Evolutionary conservation across 2,329 filamentous ascomycete species (phyloP).

Genomic region (Fulvia fulva): DNA sequence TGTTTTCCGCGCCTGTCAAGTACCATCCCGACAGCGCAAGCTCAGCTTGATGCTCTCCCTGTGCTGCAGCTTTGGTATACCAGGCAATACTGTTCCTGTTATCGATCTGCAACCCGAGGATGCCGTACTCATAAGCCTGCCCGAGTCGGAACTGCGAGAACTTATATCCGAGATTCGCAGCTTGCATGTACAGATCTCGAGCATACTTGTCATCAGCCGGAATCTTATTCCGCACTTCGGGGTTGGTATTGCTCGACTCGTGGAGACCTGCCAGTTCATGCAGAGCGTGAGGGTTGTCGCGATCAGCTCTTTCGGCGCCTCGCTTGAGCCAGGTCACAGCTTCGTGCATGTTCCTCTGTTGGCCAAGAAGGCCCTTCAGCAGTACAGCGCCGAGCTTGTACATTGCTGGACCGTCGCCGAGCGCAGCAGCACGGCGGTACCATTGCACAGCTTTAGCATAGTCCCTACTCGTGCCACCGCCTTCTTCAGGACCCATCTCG

Average conservation of each 20-base stretch:
- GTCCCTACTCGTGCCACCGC: slow-evolving; percentile 86
- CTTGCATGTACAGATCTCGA: slow-evolving; percentile 75
- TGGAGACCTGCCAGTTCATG: slow-evolving; percentile 74
- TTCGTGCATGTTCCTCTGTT: slow-evolving; percentile 75
- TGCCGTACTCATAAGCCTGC: slow-evolving; percentile 82
- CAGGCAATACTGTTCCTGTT: slow-evolving; percentile 82
- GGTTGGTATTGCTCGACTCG: slow-evolving; percentile 56
- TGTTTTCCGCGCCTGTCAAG: slow-evolving; percentile 80
- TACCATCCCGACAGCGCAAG: slow-evolving; percentile 59
- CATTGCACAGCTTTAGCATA: slow-evolving; percentile 93
- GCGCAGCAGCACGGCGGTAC: slow-evolving; percentile 88
- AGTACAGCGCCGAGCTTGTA: slow-evolving; percentile 98
- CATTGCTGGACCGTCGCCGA: slow-evolving; percentile 91
- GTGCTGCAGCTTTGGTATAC: slow-evolving; percentile 87
- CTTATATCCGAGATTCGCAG: slow-evolving; percentile 87
- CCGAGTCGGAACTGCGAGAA: slow-evolving; percentile 90
- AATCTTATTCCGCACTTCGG: slow-evolving; percentile 61
- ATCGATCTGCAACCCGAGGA: slow-evolving; percentile 78
- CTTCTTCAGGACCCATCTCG: slow-evolving; percentile 91
- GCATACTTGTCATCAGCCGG: slow-evolving; percentile 79
- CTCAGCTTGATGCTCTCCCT: slow-evolving; percentile 92
- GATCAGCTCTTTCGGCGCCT: slow-evolving; percentile 80
- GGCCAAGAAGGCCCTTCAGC: slow-evolving; percentile 88
- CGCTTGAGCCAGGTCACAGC: slow-evolving; percentile 90
- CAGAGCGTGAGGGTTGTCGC: slow-evolving; percentile 88